These are phyloP conservation scores for Fagopyrum homotropicum DNA, from an alignment of 148 eudicot genomes.

Conservation along the genomic window DNA sequence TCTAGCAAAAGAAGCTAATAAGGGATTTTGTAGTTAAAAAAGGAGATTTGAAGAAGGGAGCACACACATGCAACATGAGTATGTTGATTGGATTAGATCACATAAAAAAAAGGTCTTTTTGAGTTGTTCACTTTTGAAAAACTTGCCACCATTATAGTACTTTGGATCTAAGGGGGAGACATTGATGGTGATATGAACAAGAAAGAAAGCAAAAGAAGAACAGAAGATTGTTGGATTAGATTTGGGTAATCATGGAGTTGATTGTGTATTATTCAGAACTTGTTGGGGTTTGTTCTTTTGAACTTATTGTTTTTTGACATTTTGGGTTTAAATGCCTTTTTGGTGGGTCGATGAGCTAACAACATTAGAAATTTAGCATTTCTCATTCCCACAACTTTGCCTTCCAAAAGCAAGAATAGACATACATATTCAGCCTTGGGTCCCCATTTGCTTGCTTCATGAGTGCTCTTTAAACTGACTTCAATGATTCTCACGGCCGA, in stretches of 20 bases:
- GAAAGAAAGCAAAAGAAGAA: neutral
- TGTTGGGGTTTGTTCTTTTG: neutral
- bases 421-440: neutral
- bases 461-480: neutral
- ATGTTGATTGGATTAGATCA: constrained; percentile 7
- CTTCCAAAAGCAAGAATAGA: constrained; percentile 3
- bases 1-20: neutral
- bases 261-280: neutral
- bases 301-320: neutral
- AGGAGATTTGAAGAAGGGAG: neutral
- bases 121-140: constrained; percentile 5
- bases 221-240: constrained; percentile 6
- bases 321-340: neutral
- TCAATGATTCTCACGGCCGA: neutral
- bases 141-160: constrained; percentile 5
- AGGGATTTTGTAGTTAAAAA: neutral
- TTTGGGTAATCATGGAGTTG: constrained; percentile 5
- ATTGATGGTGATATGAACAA: constrained; percentile 4
- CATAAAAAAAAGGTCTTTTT: neutral
- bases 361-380: neutral
- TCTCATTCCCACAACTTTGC: constrained; percentile 13
- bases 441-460: constrained; percentile 3
- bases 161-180: constrained; percentile 1
- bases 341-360: neutral
- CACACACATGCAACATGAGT: constrained; percentile 9